Base-by-base conservation (phyloP, 805 yeast genomes). In the Sugiyamaella boreocaroliniensis region DNA sequence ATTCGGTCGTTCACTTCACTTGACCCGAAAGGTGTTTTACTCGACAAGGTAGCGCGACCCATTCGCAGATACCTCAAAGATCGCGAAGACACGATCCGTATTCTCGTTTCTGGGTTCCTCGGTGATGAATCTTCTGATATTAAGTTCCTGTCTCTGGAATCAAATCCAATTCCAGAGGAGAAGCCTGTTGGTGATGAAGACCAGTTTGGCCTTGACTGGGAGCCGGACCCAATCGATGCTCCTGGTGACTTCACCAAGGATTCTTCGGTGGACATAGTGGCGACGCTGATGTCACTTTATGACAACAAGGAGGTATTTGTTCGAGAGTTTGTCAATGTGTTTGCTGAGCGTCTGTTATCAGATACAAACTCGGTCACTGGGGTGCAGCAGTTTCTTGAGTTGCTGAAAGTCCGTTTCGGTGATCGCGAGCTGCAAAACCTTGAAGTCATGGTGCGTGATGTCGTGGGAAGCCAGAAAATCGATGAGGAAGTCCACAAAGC, bases 171-270 rank as follows among this genome's bases (percentile, higher is more conserved):
- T 1, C 52, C 53, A 12, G 52, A 55, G 8, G 37, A 11, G 37
- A 32, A 32, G 11, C 37, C 37, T 14, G 47, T 32, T 16, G 54
- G 50, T 12, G 58, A 53, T 5, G 80, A 78, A 43, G 80, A 76
- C 41, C 63, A 72, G 47, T 58, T 71, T 10, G 82, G 78, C 57
- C 61, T 81, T 2, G 71, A 77, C 46, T 88, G 96, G 96, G 66
- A 67, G 8, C 96, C 96, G 0, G 95, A 87, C 59, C 96, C 96
- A 0, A 76, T 86, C 14, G 96, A 89, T 69, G 95, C 96, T 0
- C 76, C 89, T n/a, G 87, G 90, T 0, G 95, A 88, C 65, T 89
- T 86, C 69, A 76, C 79, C 45, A 79, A 80, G 55, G 74, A 76
- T 45, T 80, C 77, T 19, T 48, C 56, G 2, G 77, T 79, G 43